Conservation (phyloP, 108 stramenopile genomes). For the Stephanodiscus triporus region DNA sequence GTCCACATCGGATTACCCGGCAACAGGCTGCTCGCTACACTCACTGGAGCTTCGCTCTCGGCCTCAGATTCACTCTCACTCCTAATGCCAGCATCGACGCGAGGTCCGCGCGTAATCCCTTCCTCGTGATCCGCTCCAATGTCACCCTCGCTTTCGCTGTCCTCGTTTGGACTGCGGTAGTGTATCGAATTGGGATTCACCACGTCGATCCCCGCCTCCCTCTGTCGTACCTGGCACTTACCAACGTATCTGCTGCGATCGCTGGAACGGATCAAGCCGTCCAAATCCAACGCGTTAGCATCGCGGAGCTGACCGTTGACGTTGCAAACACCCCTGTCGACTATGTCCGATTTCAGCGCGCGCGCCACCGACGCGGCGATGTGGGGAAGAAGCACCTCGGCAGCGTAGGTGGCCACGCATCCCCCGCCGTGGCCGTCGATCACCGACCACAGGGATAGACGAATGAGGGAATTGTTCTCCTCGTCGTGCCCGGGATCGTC, state of each 20-base stretch:
- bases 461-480: slow-evolving; percentile 56
- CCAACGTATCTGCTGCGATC: slow-evolving; percentile 51
- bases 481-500: slow-evolving; percentile 34
- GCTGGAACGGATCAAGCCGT: slow-evolving; percentile 72
- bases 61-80: slow-evolving; percentile 38
- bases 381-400: slow-evolving; percentile 75
- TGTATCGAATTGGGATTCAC: slow-evolving; percentile 75
- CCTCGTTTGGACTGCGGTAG: slow-evolving; percentile 78
- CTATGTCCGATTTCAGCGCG: slow-evolving; percentile 74
- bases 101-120: too few species aligned
- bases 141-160: slow-evolving; percentile 62
- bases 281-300: slow-evolving; percentile 80
- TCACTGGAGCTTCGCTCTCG: slow-evolving; percentile 41
- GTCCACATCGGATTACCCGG: slow-evolving; percentile 25
- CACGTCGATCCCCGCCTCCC: slow-evolving; percentile 51
- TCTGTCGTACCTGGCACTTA: slow-evolving; percentile 12
- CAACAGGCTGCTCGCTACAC: slow-evolving; percentile 43
- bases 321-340: slow-evolving; percentile 74
- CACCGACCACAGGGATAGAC: slow-evolving; percentile 80
- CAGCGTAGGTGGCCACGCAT: slow-evolving; percentile 81
- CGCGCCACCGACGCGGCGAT: slow-evolving; percentile 71
- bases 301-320: slow-evolving; percentile 86
- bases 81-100: slow-evolving; percentile 5
- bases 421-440: slow-evolving; percentile 91
- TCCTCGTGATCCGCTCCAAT: slow-evolving; percentile 43